Conservation (phyloP, 495 filamentous ascomycete species). For the Ascodesmis nigricans region DNA sequence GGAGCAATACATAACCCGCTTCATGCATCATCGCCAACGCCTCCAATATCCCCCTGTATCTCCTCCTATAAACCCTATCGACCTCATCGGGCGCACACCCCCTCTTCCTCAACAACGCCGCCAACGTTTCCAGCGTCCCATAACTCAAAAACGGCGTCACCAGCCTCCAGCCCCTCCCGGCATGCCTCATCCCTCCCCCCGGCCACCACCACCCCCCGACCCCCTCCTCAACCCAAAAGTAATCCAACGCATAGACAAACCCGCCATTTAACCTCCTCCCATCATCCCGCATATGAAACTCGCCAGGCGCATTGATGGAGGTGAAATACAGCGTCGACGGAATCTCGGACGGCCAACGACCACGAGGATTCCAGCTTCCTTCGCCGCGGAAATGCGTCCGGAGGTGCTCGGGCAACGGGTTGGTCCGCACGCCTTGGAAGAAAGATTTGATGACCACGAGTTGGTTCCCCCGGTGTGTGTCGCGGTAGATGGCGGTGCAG, state of each 20-base stretch:
- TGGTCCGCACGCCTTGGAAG: conserved; percentile 3
- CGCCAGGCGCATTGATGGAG: neutral
- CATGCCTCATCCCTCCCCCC: too few relatives aligned
- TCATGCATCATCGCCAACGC: conserved; percentile 5
- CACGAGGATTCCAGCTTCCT: too few relatives aligned
- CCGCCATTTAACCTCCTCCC: conserved; percentile 1
- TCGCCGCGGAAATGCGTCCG: neutral
- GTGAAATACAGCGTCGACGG: conserved; percentile 7
- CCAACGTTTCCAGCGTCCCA: conserved; percentile 5
- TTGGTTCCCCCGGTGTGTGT: neutral
- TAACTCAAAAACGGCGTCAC: conserved; percentile 6
- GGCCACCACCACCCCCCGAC: too few relatives aligned
- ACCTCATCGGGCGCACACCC: conserved; percentile 2
- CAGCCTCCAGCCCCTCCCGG: conserved; percentile 2
- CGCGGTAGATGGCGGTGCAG: conserved; percentile 1
- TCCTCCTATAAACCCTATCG: conserved; percentile 2
- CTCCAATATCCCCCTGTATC: conserved; percentile 1
- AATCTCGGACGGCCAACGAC: conserved; percentile 6
- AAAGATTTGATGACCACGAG: conserved; percentile 4
- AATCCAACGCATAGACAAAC: conserved; percentile 4
- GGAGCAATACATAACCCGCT: conserved; percentile 2
- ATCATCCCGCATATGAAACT: neutral
- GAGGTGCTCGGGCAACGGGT: conserved; percentile 6
- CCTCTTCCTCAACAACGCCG: neutral
- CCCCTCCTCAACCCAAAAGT: conserved; percentile 4